phyloP scores from a whole-genome alignment of 768 basidiomycete species.

The Leccinum broughii region DNA sequence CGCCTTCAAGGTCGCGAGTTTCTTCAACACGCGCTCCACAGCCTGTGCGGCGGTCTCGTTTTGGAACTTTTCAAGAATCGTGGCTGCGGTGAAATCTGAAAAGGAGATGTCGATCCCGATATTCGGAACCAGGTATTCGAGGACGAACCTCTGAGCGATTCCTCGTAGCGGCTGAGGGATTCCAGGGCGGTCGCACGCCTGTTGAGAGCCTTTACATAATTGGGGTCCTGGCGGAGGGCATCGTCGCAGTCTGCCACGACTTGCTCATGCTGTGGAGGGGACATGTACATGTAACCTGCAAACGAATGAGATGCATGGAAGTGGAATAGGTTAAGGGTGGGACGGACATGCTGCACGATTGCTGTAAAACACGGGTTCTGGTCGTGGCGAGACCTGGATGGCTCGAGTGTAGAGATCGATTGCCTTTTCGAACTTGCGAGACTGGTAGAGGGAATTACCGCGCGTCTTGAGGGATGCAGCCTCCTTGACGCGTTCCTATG shows the following conservation, averaged over 20 bases:
- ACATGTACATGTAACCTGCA: constrained; percentile 88
- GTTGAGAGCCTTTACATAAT: constrained; percentile 90
- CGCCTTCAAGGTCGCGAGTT: constrained; percentile 66
- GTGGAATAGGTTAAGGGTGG: neutral
- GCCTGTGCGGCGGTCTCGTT: constrained; percentile 74
- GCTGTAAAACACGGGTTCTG: constrained; percentile 92
- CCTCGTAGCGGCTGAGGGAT: constrained; percentile 67
- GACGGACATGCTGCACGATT: constrained; percentile 92
- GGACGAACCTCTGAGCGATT: constrained; percentile 73
- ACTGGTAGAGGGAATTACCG: constrained; percentile 72
- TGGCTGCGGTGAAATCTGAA: constrained; percentile 92
- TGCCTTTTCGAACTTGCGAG: constrained; percentile 58
- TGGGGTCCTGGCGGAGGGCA: constrained; percentile 79
- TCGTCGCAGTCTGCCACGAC: constrained; percentile 88
- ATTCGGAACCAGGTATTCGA: neutral
- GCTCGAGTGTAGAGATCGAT: constrained; percentile 71
- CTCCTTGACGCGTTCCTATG: constrained; percentile 63
- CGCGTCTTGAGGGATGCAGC: constrained; percentile 67
- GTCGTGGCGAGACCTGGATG: constrained; percentile 70
- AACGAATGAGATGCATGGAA: constrained; percentile 1
- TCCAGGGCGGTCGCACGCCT: constrained; percentile 87
- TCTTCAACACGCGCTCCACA: constrained; percentile 92
- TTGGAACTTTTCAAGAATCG: constrained; percentile 91
- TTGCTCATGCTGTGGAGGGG: constrained; percentile 77
- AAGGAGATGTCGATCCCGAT: neutral